Evolutionary conservation across 225 moss, liverwort and hornwort genomes (phyloP).

Genomic region (Physcomitrellopsis africana): DNA sequence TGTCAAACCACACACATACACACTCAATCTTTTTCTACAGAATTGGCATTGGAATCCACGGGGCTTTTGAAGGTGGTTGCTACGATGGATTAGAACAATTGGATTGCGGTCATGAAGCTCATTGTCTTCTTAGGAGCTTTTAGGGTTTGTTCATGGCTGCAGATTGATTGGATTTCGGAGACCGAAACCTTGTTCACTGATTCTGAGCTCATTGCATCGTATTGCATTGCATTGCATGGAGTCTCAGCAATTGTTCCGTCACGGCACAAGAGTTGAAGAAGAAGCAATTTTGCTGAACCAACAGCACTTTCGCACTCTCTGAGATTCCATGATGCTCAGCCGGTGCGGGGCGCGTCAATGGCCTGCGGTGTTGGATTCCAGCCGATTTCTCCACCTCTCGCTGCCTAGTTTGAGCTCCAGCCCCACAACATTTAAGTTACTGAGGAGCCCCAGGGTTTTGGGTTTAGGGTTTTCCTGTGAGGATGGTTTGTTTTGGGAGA

Average conservation of each 20-base stretch:
- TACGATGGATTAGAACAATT: too few species aligned
- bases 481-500: not conserved
- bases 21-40: too few species aligned
- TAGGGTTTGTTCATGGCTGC: not conserved
- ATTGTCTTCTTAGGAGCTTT: not conserved
- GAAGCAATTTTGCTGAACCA: too few species aligned
- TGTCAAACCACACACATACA: too few species aligned
- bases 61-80: too few species aligned
- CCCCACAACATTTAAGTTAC: slow-evolving; percentile 2
- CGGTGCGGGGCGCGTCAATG: not conserved
- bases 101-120: not conserved
- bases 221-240: not conserved
- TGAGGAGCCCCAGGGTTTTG: not conserved
- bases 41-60: too few species aligned
- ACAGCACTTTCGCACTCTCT: not conserved
- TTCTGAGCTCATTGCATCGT: not conserved
- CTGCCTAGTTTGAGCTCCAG: not conserved
- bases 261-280: slow-evolving; percentile 11
- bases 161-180: not conserved
- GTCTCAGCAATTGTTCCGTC: not conserved
- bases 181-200: too few species aligned
- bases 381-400: not conserved
- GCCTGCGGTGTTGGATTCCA: not conserved
- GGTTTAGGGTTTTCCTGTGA: slow-evolving; percentile 20
- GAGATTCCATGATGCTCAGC: slow-evolving; percentile 10